Percentiles rank a stretch among this genome's conserved stretches.
Conservation (phyloP, 495 filamentous ascomycete genomes). For the Hypomontagnella submonticulosa region DNA sequence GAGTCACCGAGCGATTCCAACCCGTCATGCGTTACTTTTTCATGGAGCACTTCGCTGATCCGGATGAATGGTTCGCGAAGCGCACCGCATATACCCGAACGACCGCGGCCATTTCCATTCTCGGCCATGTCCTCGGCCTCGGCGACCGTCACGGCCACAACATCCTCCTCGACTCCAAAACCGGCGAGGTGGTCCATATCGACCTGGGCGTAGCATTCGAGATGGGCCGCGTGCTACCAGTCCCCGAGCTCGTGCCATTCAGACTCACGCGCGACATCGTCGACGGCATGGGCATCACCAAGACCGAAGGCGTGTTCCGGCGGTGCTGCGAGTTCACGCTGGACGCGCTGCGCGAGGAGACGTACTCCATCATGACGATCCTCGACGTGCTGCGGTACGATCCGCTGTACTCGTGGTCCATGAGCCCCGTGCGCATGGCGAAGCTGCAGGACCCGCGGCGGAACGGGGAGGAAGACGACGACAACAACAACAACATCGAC, state of each 20-base stretch:
- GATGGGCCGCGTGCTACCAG: constrained; percentile 88
- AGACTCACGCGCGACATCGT: constrained; percentile 94
- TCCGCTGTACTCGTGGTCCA: constrained; percentile 93
- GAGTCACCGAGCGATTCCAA: constrained; percentile 80
- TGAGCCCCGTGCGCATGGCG: constrained; percentile 86
- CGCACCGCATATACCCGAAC: constrained; percentile 90
- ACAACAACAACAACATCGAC: constrained; percentile 39
- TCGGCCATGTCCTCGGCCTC: constrained; percentile 93
- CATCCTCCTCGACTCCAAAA: constrained; percentile 89
- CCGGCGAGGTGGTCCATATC: constrained; percentile 95
- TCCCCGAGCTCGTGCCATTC: constrained; percentile 96
- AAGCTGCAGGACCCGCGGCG: constrained; percentile 65
- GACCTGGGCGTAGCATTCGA: constrained; percentile 97
- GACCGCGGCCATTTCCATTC: constrained; percentile 93
- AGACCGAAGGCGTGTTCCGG: constrained; percentile 94
- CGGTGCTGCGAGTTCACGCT: constrained; percentile 98
- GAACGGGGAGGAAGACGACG: constrained; percentile 45
- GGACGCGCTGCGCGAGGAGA: constrained; percentile 90
- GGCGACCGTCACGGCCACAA: constrained; percentile 97
- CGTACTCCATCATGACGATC: constrained; percentile 95
- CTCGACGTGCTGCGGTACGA: constrained; percentile 96
- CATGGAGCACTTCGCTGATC: constrained; percentile 91
- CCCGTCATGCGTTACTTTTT: constrained; percentile 98
- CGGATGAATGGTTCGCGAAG: constrained; percentile 93
- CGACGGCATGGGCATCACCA: constrained; percentile 95